Conservation (phyloP, 257 asterid species). For the Ophiorrhiza pumila region DNA sequence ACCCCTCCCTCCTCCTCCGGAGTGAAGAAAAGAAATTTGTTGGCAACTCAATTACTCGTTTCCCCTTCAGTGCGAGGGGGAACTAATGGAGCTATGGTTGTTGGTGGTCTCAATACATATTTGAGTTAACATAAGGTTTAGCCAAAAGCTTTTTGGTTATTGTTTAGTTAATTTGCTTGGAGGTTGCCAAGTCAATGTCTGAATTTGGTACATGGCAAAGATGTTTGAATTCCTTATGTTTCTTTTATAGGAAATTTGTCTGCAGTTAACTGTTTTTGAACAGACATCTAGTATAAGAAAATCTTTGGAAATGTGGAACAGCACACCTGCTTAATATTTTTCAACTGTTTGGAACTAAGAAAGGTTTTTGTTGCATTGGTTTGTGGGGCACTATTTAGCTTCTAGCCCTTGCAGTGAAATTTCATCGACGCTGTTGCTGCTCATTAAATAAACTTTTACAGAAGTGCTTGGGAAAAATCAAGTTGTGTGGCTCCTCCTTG, state of each 20-base stretch:
- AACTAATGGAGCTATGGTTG: neutral
- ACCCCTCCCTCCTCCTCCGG: neutral
- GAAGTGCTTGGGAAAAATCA: neutral
- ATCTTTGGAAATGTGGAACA: neutral
- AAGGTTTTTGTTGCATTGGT: neutral
- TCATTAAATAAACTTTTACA: neutral
- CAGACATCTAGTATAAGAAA: neutral
- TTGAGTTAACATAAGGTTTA: neutral
- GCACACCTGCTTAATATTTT: neutral
- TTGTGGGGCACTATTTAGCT: neutral
- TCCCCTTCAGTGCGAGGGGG: neutral
- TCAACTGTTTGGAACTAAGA: neutral
- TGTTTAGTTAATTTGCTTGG: neutral
- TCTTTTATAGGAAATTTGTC: conserved; percentile 1
- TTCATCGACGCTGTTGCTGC: neutral
- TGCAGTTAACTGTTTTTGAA: neutral
- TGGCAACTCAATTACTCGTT: neutral
- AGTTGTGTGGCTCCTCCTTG: neutral
- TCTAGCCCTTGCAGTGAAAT: neutral
- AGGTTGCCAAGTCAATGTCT: neutral
- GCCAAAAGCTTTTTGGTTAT: neutral
- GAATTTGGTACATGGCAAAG: neutral
- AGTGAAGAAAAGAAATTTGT: neutral
- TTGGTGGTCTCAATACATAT: neutral
- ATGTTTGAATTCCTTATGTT: neutral